Evolutionary conservation across 106 monocot genomes (phyloP).

Genomic region (Gastrodia elata): DNA sequence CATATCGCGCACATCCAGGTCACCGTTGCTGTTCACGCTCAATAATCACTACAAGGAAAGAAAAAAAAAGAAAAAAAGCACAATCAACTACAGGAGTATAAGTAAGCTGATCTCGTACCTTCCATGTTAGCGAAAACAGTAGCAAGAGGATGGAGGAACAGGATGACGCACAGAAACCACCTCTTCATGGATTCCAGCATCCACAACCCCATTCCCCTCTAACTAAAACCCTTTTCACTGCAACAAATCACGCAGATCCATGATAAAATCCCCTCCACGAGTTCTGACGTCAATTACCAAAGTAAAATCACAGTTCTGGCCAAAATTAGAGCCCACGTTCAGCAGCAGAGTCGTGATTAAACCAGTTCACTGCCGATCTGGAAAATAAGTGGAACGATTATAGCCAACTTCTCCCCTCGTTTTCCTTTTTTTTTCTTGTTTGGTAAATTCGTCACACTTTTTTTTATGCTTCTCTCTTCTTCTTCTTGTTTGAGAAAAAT

Average conservation of each 20-base stretch:
- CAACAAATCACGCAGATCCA: conserved; percentile 18
- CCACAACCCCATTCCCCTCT: background rate
- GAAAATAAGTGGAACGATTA: background rate
- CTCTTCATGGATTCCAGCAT: conserved; percentile 11
- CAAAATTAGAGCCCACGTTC: background rate
- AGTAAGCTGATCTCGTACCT: conserved; percentile 14
- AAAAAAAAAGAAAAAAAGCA: background rate
- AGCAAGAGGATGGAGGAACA: conserved; percentile 15
- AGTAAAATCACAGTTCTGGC: background rate
- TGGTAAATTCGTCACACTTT: too few relatives aligned
- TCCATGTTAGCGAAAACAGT: conserved; percentile 33
- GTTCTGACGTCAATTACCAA: background rate
- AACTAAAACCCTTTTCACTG: background rate
- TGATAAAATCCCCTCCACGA: background rate
- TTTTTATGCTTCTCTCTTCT: background rate
- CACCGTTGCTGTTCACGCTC: background rate
- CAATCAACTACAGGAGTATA: background rate
- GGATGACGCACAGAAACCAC: conserved; percentile 20
- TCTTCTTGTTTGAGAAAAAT: conserved; percentile 17
- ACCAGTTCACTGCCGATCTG: background rate
- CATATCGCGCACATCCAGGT: background rate
- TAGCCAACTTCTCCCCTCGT: background rate
- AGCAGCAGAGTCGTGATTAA: background rate
- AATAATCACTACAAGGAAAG: background rate
- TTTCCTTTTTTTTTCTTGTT: too few relatives aligned